These are phyloP conservation scores for Candida nitratophila DNA, from an alignment of 805 yeast genomes.

Conservation along the genomic window DNA sequence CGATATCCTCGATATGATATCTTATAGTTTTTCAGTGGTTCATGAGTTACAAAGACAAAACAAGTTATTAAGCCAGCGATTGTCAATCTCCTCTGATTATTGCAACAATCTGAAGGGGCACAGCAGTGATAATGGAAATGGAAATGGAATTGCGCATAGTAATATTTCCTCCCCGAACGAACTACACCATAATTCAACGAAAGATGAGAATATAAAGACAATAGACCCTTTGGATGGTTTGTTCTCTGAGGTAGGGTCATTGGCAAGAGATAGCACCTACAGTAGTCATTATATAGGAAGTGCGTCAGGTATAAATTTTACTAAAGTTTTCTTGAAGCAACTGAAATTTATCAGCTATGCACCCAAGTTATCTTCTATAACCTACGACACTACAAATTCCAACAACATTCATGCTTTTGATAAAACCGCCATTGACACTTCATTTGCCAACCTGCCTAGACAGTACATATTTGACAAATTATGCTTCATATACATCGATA, in stretches of 20 bases:
- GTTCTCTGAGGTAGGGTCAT: neutral
- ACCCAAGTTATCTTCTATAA: no score
- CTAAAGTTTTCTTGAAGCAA: neutral
- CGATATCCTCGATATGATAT: constrained; percentile 2
- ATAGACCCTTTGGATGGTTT: neutral
- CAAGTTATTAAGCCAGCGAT: no score
- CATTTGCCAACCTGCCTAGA: neutral
- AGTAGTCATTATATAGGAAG: constrained; percentile 3
- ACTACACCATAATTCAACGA: neutral
- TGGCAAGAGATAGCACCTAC: neutral
- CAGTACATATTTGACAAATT: neutral
- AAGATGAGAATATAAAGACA: neutral
- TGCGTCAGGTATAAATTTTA: constrained; percentile 2
- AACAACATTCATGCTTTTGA: neutral
- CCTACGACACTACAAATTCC: neutral
- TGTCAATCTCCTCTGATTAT: no score
- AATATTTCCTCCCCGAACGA: neutral
- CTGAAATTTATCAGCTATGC: neutral
- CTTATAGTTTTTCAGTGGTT: constrained; percentile 1
- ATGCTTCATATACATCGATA: constrained; percentile 2
- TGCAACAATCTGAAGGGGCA: no score
- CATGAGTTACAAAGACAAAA: neutral
- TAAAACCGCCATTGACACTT: no score
- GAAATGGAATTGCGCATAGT: no score
- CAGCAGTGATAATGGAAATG: no score